Evolutionary conservation across 805 yeast species (phyloP).

Genomic region (Torulaspora microellipsoides): DNA sequence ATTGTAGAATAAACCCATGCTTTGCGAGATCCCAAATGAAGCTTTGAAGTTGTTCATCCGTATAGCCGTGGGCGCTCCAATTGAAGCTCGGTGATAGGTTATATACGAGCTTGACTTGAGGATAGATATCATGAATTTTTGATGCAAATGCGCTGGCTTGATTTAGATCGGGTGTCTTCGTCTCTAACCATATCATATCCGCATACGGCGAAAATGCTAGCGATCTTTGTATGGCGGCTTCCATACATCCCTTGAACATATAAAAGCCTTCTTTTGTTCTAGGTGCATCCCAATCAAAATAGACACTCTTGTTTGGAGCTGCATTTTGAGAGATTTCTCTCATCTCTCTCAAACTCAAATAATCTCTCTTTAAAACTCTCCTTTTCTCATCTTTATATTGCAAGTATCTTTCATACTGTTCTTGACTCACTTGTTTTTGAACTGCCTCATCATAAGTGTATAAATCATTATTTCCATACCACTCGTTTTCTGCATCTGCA

Average conservation of each 20-base stretch:
- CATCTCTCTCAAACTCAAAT: slow-evolving; percentile 23
- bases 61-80: slow-evolving; percentile 55
- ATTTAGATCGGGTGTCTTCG: slow-evolving; percentile 51
- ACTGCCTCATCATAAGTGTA: slow-evolving; percentile 51
- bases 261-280: slow-evolving; percentile 56
- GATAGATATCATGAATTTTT: slow-evolving; percentile 43
- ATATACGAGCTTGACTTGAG: slow-evolving; percentile 54
- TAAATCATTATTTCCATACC: slow-evolving; percentile 42
- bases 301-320: slow-evolving; percentile 34
- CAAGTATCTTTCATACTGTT: slow-evolving; percentile 27
- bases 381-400: slow-evolving; percentile 17
- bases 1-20: slow-evolving; percentile 53
- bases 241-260: slow-evolving; percentile 46
- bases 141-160: slow-evolving; percentile 48
- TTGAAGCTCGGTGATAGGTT: slow-evolving; percentile 59
- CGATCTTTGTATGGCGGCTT: slow-evolving; percentile 51
- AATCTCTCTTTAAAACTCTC: slow-evolving; percentile 23
- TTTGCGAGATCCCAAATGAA: slow-evolving; percentile 53
- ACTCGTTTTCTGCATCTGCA: slow-evolving; percentile 40
- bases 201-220: slow-evolving; percentile 53
- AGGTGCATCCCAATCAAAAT: slow-evolving; percentile 58
- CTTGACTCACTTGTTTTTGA: slow-evolving; percentile 19
- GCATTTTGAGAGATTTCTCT: slow-evolving; percentile 23
- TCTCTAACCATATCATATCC: slow-evolving; percentile 59
- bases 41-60: slow-evolving; percentile 41